A percentile compares a stretch with the other conserved stretches of the same genome.
Evolutionary conservation across 2,329 filamentous ascomycete species (phyloP).

Genomic region (Penicillium concentricum): DNA sequence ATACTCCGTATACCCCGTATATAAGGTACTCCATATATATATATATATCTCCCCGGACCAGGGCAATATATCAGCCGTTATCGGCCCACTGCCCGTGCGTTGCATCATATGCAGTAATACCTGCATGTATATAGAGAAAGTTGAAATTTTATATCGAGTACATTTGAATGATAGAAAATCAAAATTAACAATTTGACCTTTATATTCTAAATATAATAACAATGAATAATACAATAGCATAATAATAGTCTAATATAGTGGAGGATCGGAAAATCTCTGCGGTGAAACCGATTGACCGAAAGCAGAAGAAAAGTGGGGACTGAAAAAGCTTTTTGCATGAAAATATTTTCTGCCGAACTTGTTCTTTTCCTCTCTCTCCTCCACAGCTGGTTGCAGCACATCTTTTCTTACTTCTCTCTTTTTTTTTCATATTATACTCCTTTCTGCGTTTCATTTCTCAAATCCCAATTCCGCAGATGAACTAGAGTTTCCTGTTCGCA

Average conservation of each 20-base stretch:
- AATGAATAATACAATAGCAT: background rate
- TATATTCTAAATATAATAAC: background rate
- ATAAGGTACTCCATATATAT: background rate
- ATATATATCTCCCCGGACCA: background rate
- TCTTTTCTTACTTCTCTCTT: constrained; percentile 2
- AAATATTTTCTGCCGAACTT: constrained; percentile 21
- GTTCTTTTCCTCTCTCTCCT: constrained; percentile 24
- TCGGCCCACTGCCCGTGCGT: constrained; percentile 4
- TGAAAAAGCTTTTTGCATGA: constrained; percentile 8
- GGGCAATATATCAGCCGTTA: background rate
- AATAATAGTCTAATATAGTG: background rate
- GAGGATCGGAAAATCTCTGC: background rate
- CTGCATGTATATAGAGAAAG: background rate
- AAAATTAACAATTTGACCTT: background rate
- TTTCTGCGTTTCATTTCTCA: background rate
- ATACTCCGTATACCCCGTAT: too few relatives aligned
- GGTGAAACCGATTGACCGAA: constrained; percentile 1
- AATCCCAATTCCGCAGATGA: constrained; percentile 31
- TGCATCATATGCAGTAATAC: background rate
- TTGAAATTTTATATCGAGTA: too few relatives aligned
- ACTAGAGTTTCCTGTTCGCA: constrained; percentile 34
- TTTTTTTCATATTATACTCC: constrained; percentile 11
- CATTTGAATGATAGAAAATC: too few relatives aligned
- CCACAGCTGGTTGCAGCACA: constrained; percentile 14
- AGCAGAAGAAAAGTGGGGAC: constrained; percentile 5